Conservation (phyloP, 1,284 basidiomycete genomes). For the Melampsora abietis-canadensis region DNA sequence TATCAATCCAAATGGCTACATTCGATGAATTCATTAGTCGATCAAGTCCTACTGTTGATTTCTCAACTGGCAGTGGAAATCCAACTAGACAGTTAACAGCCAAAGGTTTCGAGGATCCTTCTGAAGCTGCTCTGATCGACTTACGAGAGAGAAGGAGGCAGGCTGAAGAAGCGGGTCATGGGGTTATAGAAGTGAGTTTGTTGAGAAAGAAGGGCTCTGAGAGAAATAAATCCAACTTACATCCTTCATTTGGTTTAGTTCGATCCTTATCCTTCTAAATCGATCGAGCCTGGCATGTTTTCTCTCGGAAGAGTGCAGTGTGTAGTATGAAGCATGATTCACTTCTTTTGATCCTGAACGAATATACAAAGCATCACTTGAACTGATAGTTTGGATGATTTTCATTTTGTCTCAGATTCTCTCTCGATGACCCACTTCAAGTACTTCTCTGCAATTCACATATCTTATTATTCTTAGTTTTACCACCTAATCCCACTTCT, state of each 20-base stretch:
- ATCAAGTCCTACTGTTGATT: not conserved
- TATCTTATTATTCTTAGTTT: constrained; percentile 33
- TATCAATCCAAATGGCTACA: not conserved
- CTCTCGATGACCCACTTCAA: constrained; percentile 31
- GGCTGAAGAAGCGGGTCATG: not conserved
- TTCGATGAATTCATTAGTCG: constrained; percentile 1
- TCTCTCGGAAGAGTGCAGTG: constrained; percentile 39
- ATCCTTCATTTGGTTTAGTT: constrained; percentile 11
- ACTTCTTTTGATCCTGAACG: not conserved
- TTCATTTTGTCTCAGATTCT: constrained; percentile 19
- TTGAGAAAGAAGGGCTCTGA: no score
- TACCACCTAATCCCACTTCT: constrained; percentile 12
- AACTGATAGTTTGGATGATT: not conserved
- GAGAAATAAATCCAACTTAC: not conserved
- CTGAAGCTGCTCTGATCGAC: constrained; percentile 2
- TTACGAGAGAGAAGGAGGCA: constrained; percentile 1
- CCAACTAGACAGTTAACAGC: not conserved
- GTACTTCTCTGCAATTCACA: constrained; percentile 30
- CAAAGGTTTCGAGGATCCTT: constrained; percentile 4
- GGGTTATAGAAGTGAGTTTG: not conserved
- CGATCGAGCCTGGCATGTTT: constrained; percentile 18
- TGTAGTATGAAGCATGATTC: not conserved
- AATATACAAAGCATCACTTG: not conserved
- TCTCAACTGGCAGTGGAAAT: not conserved
- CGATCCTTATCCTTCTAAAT: constrained; percentile 29